phyloP scores from a whole-genome alignment of 306 rosid species.

The Sophora flavescens region DNA sequence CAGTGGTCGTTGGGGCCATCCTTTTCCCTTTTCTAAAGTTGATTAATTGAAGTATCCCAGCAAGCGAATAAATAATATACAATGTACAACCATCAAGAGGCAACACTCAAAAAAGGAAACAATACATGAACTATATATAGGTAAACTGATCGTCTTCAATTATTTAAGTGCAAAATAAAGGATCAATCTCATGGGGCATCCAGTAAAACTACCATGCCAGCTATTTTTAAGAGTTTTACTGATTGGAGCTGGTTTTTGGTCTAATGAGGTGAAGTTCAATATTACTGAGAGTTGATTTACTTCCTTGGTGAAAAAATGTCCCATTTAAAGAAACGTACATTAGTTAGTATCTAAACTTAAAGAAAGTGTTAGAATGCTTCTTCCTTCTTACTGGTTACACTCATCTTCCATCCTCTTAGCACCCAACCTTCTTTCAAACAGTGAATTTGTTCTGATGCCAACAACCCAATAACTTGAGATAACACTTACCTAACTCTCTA shows the following conservation, averaged over 20 bases:
- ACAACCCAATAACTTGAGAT: too few relatives aligned
- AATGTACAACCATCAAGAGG: conserved; percentile 29
- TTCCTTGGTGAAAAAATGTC: neutral
- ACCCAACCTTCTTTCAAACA: too few relatives aligned
- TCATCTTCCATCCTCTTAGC: too few relatives aligned
- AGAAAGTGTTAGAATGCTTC: too few relatives aligned
- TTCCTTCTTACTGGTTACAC: too few relatives aligned
- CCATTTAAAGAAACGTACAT: too few relatives aligned
- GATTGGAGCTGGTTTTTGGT: too few relatives aligned
- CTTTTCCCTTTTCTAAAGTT: conserved; percentile 14
- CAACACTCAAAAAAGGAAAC: conserved; percentile 14
- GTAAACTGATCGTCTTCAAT: neutral
- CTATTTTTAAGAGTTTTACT: neutral
- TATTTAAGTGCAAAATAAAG: conserved; percentile 2
- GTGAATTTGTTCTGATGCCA: too few relatives aligned
- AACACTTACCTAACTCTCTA: too few relatives aligned
- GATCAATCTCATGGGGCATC: conserved; percentile 19
- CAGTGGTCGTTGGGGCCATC: conserved; percentile 48
- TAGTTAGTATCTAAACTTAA: too few relatives aligned
- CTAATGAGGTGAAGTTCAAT: too few relatives aligned
- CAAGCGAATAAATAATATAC: neutral
- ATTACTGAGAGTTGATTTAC: too few relatives aligned
- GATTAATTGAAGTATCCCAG: conserved; percentile 27
- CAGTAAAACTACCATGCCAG: conserved; percentile 5
- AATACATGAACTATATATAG: conserved; percentile 8